Evolutionary conservation across 164 flowering plant species (phyloP), one percentile per base, ranked within the genome.

Genomic region (Protea cynaroides): DNA sequence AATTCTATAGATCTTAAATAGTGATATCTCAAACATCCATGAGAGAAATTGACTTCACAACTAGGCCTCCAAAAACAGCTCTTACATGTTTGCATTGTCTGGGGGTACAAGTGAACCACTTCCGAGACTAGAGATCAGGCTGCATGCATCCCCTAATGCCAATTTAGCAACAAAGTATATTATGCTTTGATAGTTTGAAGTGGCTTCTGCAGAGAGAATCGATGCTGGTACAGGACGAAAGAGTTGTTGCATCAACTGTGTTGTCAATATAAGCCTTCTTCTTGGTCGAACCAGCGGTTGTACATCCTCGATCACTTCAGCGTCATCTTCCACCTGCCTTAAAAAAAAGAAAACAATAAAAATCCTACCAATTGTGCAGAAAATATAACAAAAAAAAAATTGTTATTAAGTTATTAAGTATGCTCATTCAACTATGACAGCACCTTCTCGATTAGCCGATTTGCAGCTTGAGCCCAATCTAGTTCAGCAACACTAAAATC

Each of bases 91-190:
- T 67, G 52, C 72, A 52, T 64, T 64, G 58, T 63, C 70, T 38
- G 60, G 21, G 1, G 69, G 40, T 25, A 55, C n/a, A 60, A 34
- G 51, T 25, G 70, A 64, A 77, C 70, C 75, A 77, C 69, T 72
- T 67, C 34, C 71, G 34, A 56, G 19, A 69, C 54, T 59, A 63
- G 72, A 72, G 46, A 69, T 51, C 68, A 83, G 57, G 75, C 79
- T 69, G 81, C 98, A 92, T 54, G 98, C 88, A 74, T 90, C 89
- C 53, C 92, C 93, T 21, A 90, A 51, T 46, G 85, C 77, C 56
- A 77, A 67, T 73, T 81, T 84, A 70, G 86, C 78, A 74, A 81
- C 71, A 71, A 58, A 78, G 70, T 80, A 88, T 34, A 69, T 59
- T 64, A 82, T 78, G 65, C 66, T 63, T 56, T 83, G 86, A 74